A percentile compares a stretch with the other conserved stretches of the same genome.
Evolutionary conservation across 805 yeast genomes (phyloP).

Genomic region (Candida incommunis): DNA sequence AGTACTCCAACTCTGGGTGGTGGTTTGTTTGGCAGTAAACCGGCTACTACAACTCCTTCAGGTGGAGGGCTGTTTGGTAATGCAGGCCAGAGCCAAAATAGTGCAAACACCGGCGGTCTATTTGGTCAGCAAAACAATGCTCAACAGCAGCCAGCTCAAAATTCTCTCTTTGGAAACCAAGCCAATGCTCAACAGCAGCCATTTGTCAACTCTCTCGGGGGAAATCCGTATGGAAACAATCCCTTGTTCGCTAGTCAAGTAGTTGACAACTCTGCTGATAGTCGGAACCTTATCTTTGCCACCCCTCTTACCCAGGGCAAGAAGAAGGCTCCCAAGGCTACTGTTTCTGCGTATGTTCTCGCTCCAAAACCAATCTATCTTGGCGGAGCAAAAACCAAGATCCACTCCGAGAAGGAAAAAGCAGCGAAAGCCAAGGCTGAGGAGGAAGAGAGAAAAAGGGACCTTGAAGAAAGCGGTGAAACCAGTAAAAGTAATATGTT

Average conservation of each 20-base stretch:
- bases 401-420: neutral
- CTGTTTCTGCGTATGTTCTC: slow-evolving; percentile 45
- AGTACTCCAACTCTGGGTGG: slow-evolving; percentile 16
- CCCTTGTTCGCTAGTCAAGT: slow-evolving; percentile 36
- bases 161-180: slow-evolving; percentile 2
- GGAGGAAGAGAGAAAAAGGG: neutral
- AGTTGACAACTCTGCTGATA: slow-evolving; percentile 8
- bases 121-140: slow-evolving; percentile 5
- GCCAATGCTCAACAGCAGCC: slow-evolving; percentile 15
- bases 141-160: slow-evolving; percentile 13
- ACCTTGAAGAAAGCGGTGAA: neutral
- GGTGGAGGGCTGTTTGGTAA: slow-evolving; percentile 27
- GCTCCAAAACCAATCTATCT: slow-evolving; percentile 48
- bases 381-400: slow-evolving; percentile 4
- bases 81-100: slow-evolving; percentile 6
- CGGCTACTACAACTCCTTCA: slow-evolving; percentile 14
- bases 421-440: neutral
- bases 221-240: slow-evolving; percentile 69
- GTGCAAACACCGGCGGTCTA: slow-evolving; percentile 2
- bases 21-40: slow-evolving; percentile 13
- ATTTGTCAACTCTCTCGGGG: slow-evolving; percentile 24
- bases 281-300: slow-evolving; percentile 26
- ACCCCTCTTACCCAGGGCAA: slow-evolving; percentile 29
- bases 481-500: neutral
- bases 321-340: slow-evolving; percentile 42